Evolutionary conservation across 148 eudicot genomes (phyloP), one percentile per base, ranked within the genome.

Genomic region (Silene uniflora): DNA sequence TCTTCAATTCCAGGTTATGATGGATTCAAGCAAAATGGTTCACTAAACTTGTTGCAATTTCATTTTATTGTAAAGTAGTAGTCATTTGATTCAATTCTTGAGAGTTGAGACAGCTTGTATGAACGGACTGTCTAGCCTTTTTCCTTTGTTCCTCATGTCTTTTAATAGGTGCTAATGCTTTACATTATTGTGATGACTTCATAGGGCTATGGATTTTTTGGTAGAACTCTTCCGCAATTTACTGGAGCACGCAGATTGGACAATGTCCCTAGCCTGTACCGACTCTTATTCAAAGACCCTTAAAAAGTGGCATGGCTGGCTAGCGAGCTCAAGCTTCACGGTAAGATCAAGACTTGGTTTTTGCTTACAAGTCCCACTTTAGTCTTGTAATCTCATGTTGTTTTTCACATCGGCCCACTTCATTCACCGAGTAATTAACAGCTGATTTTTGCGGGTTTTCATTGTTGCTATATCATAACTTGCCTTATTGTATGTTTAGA

Each of bases 251-350:
- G 79, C 85, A 80, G 97, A 89, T 56, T 90, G 93, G 98, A 47
- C 91, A 61, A 86, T 90, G 90, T 77, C 88, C 56, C 96, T 90
- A 83, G 90, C 86, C 78, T 92, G 93, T 82, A 81, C 81, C 7
- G 97, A 94, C 67, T 86, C 97, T 14, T 94, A 94, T 60, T 63
- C 85, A 84, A 94, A 91, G 88, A 91, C 96, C 71, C 81, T 94
- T 87, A 94, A 94, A 81, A 89, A 89, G 75, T 91, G 91, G 91
- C 98, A 94, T 75, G 98, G 98, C 60, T 92, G 98, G 98, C 86
- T 94, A 72, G 93, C 98, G 73, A 88, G 91, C 80, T 90, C 98
- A 71, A 92, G 90, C 76, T 89, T 94, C 80, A 75, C 85, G 64
- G 98, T 94, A 90, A 84, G 0, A 11, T 63, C 12, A 25, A 63